Conservation (phyloP, 495 filamentous ascomycete genomes). For the Xylona heveae region DNA sequence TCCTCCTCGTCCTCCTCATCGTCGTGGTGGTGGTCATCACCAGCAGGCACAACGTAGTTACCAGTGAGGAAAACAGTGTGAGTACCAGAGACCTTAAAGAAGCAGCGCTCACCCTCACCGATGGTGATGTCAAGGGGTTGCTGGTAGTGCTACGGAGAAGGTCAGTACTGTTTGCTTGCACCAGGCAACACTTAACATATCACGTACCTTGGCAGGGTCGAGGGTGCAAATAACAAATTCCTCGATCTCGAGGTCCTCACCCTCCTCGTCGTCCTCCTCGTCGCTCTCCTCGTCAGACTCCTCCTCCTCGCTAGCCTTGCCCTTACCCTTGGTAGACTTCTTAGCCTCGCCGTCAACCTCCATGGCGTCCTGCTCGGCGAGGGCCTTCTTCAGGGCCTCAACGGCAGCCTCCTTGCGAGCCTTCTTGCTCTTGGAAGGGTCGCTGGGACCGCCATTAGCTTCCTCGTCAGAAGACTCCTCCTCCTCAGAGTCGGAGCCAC, state of each 20-base stretch:
- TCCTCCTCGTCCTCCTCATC: constrained; percentile 48
- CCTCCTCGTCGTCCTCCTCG: constrained; percentile 34
- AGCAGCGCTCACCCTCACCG: constrained; percentile 64
- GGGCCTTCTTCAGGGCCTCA: constrained; percentile 18
- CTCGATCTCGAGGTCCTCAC: constrained; percentile 50
- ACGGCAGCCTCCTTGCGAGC: constrained; percentile 43
- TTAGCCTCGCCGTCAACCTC: constrained; percentile 44
- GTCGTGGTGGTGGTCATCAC: constrained; percentile 30
- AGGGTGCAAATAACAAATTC: constrained; percentile 88
- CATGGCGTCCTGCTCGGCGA: constrained; percentile 12
- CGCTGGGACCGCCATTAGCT: constrained; percentile 71
- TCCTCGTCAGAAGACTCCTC: constrained; percentile 36
- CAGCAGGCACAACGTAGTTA: constrained; percentile 61
- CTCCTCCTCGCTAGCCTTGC: constrained; percentile 45
- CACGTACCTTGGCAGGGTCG: constrained; percentile 54
- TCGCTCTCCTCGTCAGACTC: constrained; percentile 27
- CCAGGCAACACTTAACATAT: not conserved
- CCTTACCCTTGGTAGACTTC: constrained; percentile 54
- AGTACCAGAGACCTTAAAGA: constrained; percentile 79
- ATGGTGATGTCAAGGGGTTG: constrained; percentile 88
- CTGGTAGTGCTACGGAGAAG: constrained; percentile 51
- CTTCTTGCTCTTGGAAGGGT: constrained; percentile 72
- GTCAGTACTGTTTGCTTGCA: constrained; percentile 14
- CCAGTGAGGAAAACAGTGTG: constrained; percentile 82
- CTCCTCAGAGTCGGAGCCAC: constrained; percentile 30